Conservation (phyloP, 345 rosid species). For the Durio zibethinus region DNA sequence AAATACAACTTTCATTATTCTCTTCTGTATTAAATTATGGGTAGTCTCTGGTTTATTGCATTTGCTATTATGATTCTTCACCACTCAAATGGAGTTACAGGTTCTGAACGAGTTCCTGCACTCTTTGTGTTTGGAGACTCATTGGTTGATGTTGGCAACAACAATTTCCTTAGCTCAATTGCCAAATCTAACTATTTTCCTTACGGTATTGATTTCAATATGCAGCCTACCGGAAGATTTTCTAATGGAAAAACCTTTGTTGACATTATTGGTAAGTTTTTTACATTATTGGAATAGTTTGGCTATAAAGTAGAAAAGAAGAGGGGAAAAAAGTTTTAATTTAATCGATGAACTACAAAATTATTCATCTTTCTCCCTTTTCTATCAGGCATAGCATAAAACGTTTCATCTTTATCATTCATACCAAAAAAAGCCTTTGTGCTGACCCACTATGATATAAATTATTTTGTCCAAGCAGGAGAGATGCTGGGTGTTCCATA, state of each 20-base stretch:
- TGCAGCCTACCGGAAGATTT: conserved; percentile 74
- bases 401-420: too few relatives aligned
- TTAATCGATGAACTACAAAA: too few relatives aligned
- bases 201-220: conserved; percentile 72
- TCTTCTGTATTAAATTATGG: background rate
- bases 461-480: conserved; percentile 34
- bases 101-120: conserved; percentile 51
- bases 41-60: conserved; percentile 11
- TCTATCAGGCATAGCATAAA: too few relatives aligned
- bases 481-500: conserved; percentile 54
- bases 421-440: too few relatives aligned
- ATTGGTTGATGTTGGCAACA: conserved; percentile 75
- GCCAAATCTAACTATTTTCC: conserved; percentile 76
- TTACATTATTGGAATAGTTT: too few relatives aligned
- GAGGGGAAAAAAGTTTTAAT: too few relatives aligned
- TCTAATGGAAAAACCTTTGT: conserved; percentile 65
- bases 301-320: too few relatives aligned
- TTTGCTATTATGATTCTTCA: conserved; percentile 20
- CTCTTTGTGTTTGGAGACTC: conserved; percentile 92
- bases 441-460: background rate
- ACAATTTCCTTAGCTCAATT: conserved; percentile 56
- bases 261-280: conserved; percentile 57
- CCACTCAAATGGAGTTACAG: conserved; percentile 24
- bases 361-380: too few relatives aligned
- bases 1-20: background rate